These are phyloP conservation scores for Salix purpurea DNA, from an alignment of 345 rosid genomes.

Conservation along the genomic window DNA sequence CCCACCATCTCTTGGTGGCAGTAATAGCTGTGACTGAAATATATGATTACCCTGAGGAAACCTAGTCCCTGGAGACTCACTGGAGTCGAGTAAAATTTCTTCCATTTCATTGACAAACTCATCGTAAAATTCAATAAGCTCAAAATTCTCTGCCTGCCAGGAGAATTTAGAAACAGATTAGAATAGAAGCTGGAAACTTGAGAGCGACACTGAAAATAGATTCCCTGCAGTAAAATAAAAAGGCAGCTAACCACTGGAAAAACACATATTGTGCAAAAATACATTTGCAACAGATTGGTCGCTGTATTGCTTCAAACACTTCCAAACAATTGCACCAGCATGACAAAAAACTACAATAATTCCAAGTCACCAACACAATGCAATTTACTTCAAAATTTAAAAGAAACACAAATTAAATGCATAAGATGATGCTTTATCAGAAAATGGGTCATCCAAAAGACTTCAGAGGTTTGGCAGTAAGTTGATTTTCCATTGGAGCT, in stretches of 20 bases:
- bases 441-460: conserved; percentile 2
- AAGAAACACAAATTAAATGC: neutral
- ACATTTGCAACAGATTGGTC: neutral
- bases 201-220: neutral
- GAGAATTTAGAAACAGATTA: neutral
- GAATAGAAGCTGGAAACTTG: conserved; percentile 16
- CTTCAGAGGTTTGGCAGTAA: neutral
- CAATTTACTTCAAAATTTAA: neutral
- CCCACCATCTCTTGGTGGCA: conserved; percentile 70
- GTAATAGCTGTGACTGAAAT: conserved; percentile 46
- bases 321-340: neutral
- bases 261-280: neutral
- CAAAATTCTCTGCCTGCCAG: conserved; percentile 41
- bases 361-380: neutral
- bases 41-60: conserved; percentile 47
- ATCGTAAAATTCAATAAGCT: conserved; percentile 58
- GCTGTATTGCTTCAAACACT: neutral
- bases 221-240: neutral
- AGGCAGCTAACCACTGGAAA: neutral
- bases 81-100: conserved; percentile 78
- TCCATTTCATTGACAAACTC: conserved; percentile 97
- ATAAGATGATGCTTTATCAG: neutral
- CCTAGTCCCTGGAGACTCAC: conserved; percentile 63
- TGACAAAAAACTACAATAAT: neutral
- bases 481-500: neutral